Base-by-base conservation (phyloP, 441 rosid species). In the Flueggea neowawraea region DNA sequence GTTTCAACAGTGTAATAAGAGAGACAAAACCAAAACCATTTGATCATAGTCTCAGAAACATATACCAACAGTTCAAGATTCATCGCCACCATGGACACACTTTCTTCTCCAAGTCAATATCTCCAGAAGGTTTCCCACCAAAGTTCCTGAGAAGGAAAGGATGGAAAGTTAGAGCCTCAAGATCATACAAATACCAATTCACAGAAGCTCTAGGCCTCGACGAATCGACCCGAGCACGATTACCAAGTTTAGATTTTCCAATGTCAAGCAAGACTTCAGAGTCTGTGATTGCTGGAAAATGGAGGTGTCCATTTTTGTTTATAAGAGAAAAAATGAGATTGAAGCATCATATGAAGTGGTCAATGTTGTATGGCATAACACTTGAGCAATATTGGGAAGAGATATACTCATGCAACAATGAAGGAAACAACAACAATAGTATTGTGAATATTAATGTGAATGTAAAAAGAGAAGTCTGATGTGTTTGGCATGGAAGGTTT, bases 251-350 rank as follows among this genome's bases (percentile, higher is more conserved):
- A 15, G 56, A 71, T 54, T 77, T 77, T 63, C 73, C 80, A 16
- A 52, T 58, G 1, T 75, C 76, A 2, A 32, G 71, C 13, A 79
- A 70, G 64, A 76, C 62, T 10, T 60, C 59, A 45, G 7, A 67
- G 16, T 58, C 61, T 31, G 59, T 75, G 7, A 52, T 57, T 2
- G 78, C 81, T 7, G 96, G 92, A 12, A 75, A 68, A 53, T 88
- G 92, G 96, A 84, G 81, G 47, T 84, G 79, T 12, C 96, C 87
- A 16, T 88, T 84, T 70, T 56, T 88, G 70, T 84, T 84, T 31
- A 58, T 86, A 17, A 80, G 61, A 32, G 90, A 88, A 22, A 62
- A 51, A 54, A 43, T 28, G 57, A 53, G 43, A 3, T 57, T 66
- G 8, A 78, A 73, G 60, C 69, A 81, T 31, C 87, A 80, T 31